These are phyloP conservation scores for Aechmea fasciata DNA, from an alignment of 176 grass and related monocot species.

Conservation along the genomic window DNA sequence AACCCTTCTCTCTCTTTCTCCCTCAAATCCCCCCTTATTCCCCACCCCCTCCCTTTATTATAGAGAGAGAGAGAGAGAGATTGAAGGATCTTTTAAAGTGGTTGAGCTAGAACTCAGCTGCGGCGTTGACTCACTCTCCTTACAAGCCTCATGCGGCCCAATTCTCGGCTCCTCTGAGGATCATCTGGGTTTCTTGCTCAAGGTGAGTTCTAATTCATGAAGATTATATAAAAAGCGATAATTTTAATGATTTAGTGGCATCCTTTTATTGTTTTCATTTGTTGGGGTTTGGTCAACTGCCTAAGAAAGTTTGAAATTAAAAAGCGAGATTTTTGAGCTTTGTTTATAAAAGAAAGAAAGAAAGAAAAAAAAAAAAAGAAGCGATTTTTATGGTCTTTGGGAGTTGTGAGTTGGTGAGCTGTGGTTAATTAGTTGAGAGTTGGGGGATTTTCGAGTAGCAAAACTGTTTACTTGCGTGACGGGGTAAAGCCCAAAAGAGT, in stretches of 20 bases:
- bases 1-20: not conserved
- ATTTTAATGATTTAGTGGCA: not conserved
- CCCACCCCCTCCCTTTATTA: not conserved
- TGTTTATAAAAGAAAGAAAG: not conserved
- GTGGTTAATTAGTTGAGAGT: not conserved
- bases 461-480: not conserved
- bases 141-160: not conserved
- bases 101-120: constrained; percentile 7
- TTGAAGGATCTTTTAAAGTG: not conserved
- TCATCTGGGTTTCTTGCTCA: not conserved
- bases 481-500: not conserved
- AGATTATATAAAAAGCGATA: not conserved
- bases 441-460: not conserved
- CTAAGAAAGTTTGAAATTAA: not conserved
- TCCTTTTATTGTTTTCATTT: not conserved
- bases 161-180: not conserved
- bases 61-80: not conserved
- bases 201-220: not conserved
- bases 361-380: not conserved
- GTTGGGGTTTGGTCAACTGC: not conserved
- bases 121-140: constrained; percentile 12
- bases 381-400: not conserved
- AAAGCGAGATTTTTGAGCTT: too few species aligned
- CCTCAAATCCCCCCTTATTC: not conserved
- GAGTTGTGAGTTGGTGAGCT: not conserved